Percentiles rank a stretch among this genome's conserved stretches.
Evolutionary conservation across 169 alveolate genomes (phyloP).

Genomic region (Perkinsus chesapeaki): DNA sequence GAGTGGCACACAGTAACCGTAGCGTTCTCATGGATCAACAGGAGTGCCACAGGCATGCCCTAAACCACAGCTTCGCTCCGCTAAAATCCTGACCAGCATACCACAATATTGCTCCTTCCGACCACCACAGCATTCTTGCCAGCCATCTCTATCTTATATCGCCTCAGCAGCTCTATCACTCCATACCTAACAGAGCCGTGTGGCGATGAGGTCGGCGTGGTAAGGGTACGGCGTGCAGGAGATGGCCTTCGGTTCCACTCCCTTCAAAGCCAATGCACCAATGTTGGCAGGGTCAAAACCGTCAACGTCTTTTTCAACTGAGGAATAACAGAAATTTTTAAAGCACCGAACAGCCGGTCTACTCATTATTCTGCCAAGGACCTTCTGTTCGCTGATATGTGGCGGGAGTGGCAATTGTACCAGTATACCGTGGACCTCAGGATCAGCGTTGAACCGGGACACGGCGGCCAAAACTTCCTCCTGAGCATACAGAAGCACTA

Average conservation of each 20-base stretch:
- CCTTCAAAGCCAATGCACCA: constrained; percentile 36
- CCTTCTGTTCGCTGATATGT: constrained; percentile 32
- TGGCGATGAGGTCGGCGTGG: no score
- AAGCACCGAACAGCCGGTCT: background rate
- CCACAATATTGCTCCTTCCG: constrained; percentile 62
- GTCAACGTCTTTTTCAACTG: constrained; percentile 56
- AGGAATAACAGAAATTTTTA: background rate
- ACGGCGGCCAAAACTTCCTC: constrained; percentile 33
- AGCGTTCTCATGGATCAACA: constrained; percentile 44
- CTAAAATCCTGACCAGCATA: constrained; percentile 10
- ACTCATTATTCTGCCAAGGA: constrained; percentile 30
- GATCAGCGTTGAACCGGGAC: constrained; percentile 29
- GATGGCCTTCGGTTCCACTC: constrained; percentile 25
- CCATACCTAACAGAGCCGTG: constrained; percentile 21
- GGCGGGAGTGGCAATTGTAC: constrained; percentile 56
- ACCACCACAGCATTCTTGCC: constrained; percentile 54
- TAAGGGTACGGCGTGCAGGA: constrained; percentile 61
- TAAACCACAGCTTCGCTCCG: background rate
- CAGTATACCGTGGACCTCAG: constrained; percentile 43
- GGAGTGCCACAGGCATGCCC: constrained; percentile 38
- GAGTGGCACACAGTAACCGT: constrained; percentile 62
- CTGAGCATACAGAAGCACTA: background rate
- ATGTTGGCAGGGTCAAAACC: constrained; percentile 50
- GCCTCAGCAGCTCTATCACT: constrained; percentile 41
- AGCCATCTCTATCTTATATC: constrained; percentile 30